Evolutionary conservation across 257 asterid species (phyloP).

Genomic region (Plantago elongata): DNA sequence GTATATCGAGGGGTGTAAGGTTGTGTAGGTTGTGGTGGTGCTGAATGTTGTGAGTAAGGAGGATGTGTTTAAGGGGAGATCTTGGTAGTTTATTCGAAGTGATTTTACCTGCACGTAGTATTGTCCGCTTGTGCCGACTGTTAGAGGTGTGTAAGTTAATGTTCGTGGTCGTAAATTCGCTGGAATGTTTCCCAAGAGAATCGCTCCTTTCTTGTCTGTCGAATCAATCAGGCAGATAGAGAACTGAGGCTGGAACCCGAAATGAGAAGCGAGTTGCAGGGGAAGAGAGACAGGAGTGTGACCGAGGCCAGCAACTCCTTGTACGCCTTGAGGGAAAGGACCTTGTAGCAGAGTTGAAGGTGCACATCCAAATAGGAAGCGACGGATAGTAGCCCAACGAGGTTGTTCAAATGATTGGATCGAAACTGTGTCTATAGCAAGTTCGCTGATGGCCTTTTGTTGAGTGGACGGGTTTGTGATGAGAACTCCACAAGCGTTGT

Average conservation of each 20-base stretch:
- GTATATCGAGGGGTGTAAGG: constrained; percentile 31
- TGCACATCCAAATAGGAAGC: constrained; percentile 40
- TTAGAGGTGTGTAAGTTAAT: constrained; percentile 32
- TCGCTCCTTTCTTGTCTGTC: constrained; percentile 22
- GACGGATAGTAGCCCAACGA: constrained; percentile 5
- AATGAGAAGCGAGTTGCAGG: constrained; percentile 41
- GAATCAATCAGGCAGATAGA: constrained; percentile 37
- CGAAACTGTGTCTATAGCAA: constrained; percentile 37
- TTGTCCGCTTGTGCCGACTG: constrained; percentile 37
- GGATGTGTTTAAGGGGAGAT: constrained; percentile 24
- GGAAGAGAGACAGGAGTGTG: constrained; percentile 37
- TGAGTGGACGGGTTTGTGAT: constrained; percentile 37
- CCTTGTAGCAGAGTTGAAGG: constrained; percentile 39
- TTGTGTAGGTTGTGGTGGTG: constrained; percentile 41
- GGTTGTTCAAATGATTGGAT: constrained; percentile 17
- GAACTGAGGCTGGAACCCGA: constrained; percentile 38
- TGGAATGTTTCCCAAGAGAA: constrained; percentile 34
- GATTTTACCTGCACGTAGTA: constrained; percentile 33
- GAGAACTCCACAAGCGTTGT: constrained; percentile 46
- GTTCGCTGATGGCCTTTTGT: constrained; percentile 24
- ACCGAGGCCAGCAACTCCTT: constrained; percentile 45
- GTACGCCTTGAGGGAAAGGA: constrained; percentile 27
- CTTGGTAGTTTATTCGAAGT: constrained; percentile 27
- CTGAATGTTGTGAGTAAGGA: constrained; percentile 35
- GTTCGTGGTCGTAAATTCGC: constrained; percentile 9